Percentiles rank a stretch among this genome's conserved stretches.
phyloP scores from a whole-genome alignment of 345 rosid genomes.

The Nephelium lappaceum region DNA sequence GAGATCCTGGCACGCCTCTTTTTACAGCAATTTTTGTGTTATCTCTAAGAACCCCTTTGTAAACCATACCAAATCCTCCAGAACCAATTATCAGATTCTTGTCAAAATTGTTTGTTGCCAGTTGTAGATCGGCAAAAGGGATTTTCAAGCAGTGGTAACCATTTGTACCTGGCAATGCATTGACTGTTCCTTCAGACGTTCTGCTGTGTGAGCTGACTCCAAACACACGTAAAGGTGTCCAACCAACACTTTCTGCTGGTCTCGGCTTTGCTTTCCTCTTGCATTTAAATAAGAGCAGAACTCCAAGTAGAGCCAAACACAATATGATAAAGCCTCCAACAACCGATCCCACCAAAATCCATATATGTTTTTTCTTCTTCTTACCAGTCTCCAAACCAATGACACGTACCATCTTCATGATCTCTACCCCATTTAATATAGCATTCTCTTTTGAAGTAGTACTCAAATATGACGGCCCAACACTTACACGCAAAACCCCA shows the following conservation, averaged over 20 bases:
- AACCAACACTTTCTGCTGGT: conserved; percentile 63
- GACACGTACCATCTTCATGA: conserved; percentile 66
- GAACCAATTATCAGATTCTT: conserved; percentile 68
- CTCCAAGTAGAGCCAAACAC: conserved; percentile 34
- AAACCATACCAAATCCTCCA: conserved; percentile 97
- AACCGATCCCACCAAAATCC: conserved; percentile 59
- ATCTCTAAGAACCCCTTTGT: conserved; percentile 76
- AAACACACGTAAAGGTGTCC: conserved; percentile 77
- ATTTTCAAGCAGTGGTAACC: conserved; percentile 67
- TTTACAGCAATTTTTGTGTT: conserved; percentile 84
- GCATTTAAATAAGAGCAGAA: conserved; percentile 43
- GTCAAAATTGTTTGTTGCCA: conserved; percentile 82
- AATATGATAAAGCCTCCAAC: conserved; percentile 62
- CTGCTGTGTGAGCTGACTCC: conserved; percentile 76
- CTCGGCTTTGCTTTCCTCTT: conserved; percentile 47
- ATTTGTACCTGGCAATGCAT: conserved; percentile 58
- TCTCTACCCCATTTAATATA: conserved; percentile 84
- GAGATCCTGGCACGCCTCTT: conserved; percentile 86
- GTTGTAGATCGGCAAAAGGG: conserved; percentile 71
- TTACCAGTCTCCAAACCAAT: conserved; percentile 25
- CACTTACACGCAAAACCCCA: conserved; percentile 59
- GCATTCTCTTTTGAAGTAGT: conserved; percentile 58
- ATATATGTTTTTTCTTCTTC: conserved; percentile 44
- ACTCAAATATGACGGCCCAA: conserved; percentile 90
- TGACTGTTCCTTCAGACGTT: conserved; percentile 68